phyloP scores from a whole-genome alignment of 306 rosid species.

The Glycyrrhiza uralensis region DNA sequence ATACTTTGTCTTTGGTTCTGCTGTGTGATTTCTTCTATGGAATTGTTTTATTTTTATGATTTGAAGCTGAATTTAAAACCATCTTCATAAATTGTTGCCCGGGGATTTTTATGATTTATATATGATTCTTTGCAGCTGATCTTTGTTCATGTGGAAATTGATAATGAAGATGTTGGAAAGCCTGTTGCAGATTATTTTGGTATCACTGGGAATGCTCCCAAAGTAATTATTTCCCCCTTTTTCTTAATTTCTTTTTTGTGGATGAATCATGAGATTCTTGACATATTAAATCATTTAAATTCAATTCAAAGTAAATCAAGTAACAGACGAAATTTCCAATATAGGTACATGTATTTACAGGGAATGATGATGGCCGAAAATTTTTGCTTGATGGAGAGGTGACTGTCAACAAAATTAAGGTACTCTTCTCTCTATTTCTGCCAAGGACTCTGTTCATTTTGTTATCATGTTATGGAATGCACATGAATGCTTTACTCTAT shows the following conservation, averaged over 20 bases:
- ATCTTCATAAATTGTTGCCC: neutral
- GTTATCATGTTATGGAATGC: neutral
- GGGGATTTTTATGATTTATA: no score
- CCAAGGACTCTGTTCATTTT: neutral
- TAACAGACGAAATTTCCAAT: neutral
- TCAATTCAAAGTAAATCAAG: neutral
- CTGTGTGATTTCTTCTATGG: neutral
- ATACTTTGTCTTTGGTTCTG: neutral
- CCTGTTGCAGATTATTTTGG: constrained; percentile 89
- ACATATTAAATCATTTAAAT: no score
- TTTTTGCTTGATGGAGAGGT: constrained; percentile 60
- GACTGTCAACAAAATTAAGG: constrained; percentile 52
- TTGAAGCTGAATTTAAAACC: neutral
- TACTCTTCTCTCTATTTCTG: neutral
- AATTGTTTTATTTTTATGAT: neutral
- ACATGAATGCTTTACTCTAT: neutral
- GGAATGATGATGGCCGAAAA: constrained; percentile 73
- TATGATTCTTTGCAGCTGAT: constrained; percentile 63
- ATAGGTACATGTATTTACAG: constrained; percentile 71
- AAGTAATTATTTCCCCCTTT: constrained; percentile 42
- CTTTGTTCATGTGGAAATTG: constrained; percentile 74
- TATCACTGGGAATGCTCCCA: constrained; percentile 59
- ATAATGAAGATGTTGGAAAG: constrained; percentile 80
- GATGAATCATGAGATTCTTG: neutral
- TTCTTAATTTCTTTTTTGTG: neutral